Base-by-base conservation (phyloP, 768 basidiomycete genomes). In the Astraeus odoratus region DNA sequence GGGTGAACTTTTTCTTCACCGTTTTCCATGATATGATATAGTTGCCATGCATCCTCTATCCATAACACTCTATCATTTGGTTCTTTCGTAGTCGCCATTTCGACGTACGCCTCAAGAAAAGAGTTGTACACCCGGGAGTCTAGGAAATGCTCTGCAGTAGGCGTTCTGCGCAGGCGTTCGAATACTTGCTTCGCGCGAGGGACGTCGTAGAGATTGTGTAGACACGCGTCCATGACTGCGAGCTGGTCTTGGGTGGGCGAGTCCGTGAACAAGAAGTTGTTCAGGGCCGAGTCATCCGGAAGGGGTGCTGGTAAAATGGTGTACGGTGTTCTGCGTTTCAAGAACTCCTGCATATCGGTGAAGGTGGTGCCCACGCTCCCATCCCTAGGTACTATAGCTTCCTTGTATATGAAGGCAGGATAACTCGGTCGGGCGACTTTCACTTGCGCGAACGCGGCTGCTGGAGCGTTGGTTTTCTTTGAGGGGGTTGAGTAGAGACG, bases 151-250 rank as follows among this genome's bases (percentile, higher is more conserved):
- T 77, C 68, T 0, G 69, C 68, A 1, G 75, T 53, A 0, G 63
- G 46, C 0, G 61, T 51, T 50, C 65, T 61, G 5, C 83, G 76
- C 29, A 93, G 62, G 8, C 73, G 70, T 38, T 79, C 75, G 51
- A 93, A 91, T 19, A 94, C 75, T 29, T 70, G 67, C 51, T 78
- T 78, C 6, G 91, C 91, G 5, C 92, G 83, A 0, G 75, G 70
- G 0, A 92, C 79, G 58, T 92, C 87, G 60, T 83, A 80, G 2
- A 78, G 57, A 50, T 84, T 77, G 59, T 83, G 75, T 10, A 94
- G 65, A 58, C 92, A 94, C 4, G 89, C 87, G 53, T 86, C 81
- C 65, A 94, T 86, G 51, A 94, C 75, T 0, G 86, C 80, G 9
- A 88, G 59, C 44, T 77, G 70, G 60, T 91, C 86, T 36, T 81